Evolutionary conservation across 257 asterid species (phyloP), one percentile per base, ranked within the genome.

Genomic region (Ilex asprella): DNA sequence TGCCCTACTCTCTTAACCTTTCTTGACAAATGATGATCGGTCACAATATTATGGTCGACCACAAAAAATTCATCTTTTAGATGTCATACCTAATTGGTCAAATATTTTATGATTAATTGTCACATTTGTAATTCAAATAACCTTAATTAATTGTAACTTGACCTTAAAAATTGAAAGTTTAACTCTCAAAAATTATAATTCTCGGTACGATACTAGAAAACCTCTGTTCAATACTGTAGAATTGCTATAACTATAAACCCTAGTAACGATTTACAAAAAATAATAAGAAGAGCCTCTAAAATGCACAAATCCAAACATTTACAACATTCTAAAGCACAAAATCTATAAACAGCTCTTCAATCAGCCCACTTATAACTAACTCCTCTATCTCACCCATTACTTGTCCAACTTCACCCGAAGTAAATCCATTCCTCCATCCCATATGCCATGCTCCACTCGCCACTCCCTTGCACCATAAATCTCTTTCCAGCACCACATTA

Each of bases 331-430:
- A 76, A 1, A 50, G 31, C 30, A 49, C 59, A 16, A 73, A 71
- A 35, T 72, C 79, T 16, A 32, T 41, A 12, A 82, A 62, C 52
- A 68, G 14, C 60, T 74, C 85, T 54, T 62, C 76, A 12, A 82
- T 64, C 16, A 82, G 39, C 59, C 77, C 85, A 70, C 72, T 59
- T 70, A 79, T 57, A 63, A 77, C 61, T 57, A 62, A 65, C 73
- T 72, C 67, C 77, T 79, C 78, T 47, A 77, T 59, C 51, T 71
- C 78, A 65, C 15, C 66, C 76, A 78, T 76, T 8, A 79, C 77
- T 63, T 65, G 66, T 44, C 74, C 73, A 58, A 79, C 63, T 58
- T 75, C 84, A 56, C 61, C 63, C 50, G 29, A 35, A 60, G 66
- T 69, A 16, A 66, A 75, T 30, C 70, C 77, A 59, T 51, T 59